Base-by-base conservation (phyloP, 768 basidiomycete species). In the Rhizopogon salebrosus region DNA sequence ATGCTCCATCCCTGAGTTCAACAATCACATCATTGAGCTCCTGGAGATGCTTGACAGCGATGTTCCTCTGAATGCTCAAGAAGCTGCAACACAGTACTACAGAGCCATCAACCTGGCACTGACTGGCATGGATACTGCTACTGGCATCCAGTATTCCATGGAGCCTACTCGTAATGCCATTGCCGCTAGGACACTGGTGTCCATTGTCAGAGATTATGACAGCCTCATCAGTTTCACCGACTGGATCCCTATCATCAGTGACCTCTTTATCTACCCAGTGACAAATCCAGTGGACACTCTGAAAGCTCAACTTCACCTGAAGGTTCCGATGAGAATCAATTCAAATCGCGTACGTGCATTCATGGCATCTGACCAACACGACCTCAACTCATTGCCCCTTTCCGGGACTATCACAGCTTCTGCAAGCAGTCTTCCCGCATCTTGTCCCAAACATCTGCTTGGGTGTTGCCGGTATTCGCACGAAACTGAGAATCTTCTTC, bases 121-220 rank as follows among this genome's bases (percentile, higher is more conserved):
- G 2, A 18, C 48, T 26, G 48, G 48, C 10, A 37, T 31, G 35
- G 36, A 49, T 14, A 16, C 3, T 11, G 11, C 0, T 11, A 1
- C 3, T 2, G 22, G 9, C 8, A 22, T 22, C 1, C 48, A 49
- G 35, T 49, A 49, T 6, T 36, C 48, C 3, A 36, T 49, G 4
- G 48, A 49, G 24, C 23, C 48, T 0, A 49, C 48, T 0, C 35
- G n/a, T 1, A 49, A 49, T 23, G 1, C 8, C 35, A 16, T n/a
- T n/a, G n/a, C n/a, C n/a, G n/a, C 22, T 23, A 31, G 36, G 13
- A 9, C 16, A 38, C 22, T 18, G 13, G n/a, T n/a, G n/a, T n/a
- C n/a, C n/a, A n/a, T 49, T 1, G 26, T 49, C 5, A 35, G 48
- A 14, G 48, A 49, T 26, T 49, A 49, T 26, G 48, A 49, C n/a